Base-by-base conservation (phyloP, 805 yeast genomes). In the Blastobotrys robertii region DNA sequence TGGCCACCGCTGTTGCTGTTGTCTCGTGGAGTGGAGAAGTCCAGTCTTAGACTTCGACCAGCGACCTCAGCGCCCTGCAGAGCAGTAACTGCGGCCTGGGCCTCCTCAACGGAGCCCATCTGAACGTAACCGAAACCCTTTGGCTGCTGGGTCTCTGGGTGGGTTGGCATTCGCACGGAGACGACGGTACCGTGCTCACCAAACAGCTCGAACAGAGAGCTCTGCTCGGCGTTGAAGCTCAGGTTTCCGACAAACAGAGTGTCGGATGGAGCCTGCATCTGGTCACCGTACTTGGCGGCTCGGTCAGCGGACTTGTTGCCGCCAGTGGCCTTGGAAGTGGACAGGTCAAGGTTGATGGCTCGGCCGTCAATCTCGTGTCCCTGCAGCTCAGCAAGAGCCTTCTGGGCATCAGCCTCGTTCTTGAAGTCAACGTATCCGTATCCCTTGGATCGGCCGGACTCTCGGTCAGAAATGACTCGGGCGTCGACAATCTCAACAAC, bases 101-200 rank as follows among this genome's bases (percentile, higher is more conserved):
- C 97, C 65, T 85, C 95, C 37, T 88, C 97, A 51, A 84, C 72
- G 46, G 81, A 73, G 37, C 83, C 72, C 63, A 76, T 90, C 71
- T 92, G 97, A 45, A 90, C 96, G 68, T 92, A 92, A 54, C 97
- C 98, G 70, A 92, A 92, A 55, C 98, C 98, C 78, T 92, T 92
- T 67, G 95, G 94, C 72, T 90, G 96, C 66, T 87, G 94, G 52
- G 97, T 88, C 67, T 90, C 97, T 60, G 96, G 97, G 71, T 92
- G 94, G 36, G 97, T 90, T 66, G 98, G 98, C 54, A 92, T 72
- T 73, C 98, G 82, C 56, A 87, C 88, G 50, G 94, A 84, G 44
- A 86, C 68, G 49, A 92, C 85, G 49, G 75, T 73, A 63, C 96
- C 97, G 65, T 75, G 74, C 60, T 75, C 76, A 54, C 81, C 77